phyloP scores from a whole-genome alignment of 441 rosid genomes.

The Capsella rubella region DNA sequence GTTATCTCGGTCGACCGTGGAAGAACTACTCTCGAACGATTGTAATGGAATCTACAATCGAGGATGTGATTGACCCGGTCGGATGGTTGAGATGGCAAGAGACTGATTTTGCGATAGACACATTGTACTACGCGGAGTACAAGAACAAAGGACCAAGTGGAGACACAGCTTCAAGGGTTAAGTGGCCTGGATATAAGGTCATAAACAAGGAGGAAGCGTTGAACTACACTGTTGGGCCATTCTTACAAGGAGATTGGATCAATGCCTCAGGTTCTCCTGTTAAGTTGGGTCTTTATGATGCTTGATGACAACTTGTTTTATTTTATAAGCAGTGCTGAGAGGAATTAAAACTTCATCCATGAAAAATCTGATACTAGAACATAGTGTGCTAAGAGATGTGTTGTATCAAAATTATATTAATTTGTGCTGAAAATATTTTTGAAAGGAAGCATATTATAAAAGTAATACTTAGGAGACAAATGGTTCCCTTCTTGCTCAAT shows the following conservation, averaged over 20 bases:
- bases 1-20: conserved; percentile 82
- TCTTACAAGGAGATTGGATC: conserved; percentile 72
- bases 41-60: conserved; percentile 70
- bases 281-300: conserved; percentile 43
- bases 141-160: conserved; percentile 66
- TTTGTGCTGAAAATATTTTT: conserved; percentile 5
- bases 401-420: conserved; percentile 22
- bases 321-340: not conserved
- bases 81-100: conserved; percentile 73
- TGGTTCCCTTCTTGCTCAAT: not conserved
- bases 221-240: conserved; percentile 59
- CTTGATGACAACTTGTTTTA: conserved; percentile 21
- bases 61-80: conserved; percentile 61
- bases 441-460: conserved; percentile 12
- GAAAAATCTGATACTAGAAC: conserved; percentile 13
- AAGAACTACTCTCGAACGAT: conserved; percentile 66
- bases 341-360: not conserved
- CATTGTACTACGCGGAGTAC: conserved; percentile 71
- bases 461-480: conserved; percentile 10
- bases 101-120: conserved; percentile 52
- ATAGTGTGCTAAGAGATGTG: conserved; percentile 15
- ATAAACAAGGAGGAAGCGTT: conserved; percentile 56
- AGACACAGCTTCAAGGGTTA: conserved; percentile 52
- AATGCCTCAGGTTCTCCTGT: conserved; percentile 48
- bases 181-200: conserved; percentile 68